A percentile compares a stretch with the other conserved stretches of the same genome.
Evolutionary conservation across 1,139 yeast species (phyloP).

Genomic region (Candida gigantensis): DNA sequence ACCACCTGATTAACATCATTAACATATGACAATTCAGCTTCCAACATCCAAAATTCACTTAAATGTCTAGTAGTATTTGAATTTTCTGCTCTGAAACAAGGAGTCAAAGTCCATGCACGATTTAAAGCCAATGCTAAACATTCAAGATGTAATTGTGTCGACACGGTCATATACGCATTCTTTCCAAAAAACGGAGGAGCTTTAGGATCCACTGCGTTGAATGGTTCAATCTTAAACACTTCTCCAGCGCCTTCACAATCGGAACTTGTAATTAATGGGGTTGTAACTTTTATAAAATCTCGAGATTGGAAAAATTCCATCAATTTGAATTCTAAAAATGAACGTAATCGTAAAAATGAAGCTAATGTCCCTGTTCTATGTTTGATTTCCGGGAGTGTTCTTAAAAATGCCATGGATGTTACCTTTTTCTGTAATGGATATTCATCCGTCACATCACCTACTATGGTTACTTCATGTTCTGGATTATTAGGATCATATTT

Average conservation of each 20-base stretch:
- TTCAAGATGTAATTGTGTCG: constrained; percentile 90
- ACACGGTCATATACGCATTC: constrained; percentile 76
- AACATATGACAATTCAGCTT: constrained; percentile 81
- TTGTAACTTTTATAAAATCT: constrained; percentile 70
- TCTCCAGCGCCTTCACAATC: constrained; percentile 99
- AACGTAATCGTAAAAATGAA: constrained; percentile 70
- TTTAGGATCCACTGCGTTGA: constrained; percentile 18
- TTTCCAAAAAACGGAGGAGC: constrained; percentile 59
- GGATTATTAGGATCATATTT: constrained; percentile 25
- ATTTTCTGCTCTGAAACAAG: constrained; percentile 92
- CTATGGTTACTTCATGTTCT: constrained; percentile 23
- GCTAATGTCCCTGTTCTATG: constrained; percentile 71
- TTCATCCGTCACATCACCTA: constrained; percentile 58
- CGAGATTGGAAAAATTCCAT: constrained; percentile 53
- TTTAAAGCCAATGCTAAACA: constrained; percentile 72
- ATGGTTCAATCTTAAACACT: constrained; percentile 56
- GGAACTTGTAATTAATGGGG: constrained; percentile 84
- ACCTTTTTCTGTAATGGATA: constrained; percentile 86
- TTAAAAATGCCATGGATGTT: constrained; percentile 63
- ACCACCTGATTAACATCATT: constrained; percentile 61
- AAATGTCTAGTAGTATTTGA: constrained; percentile 91
- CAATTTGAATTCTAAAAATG: constrained; percentile 59
- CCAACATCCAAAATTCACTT: constrained; percentile 97
- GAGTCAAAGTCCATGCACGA: constrained; percentile 86
- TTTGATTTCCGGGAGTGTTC: constrained; percentile 72